phyloP scores from a whole-genome alignment of 2,329 filamentous ascomycete species.

The Colletotrichum karsti region DNA sequence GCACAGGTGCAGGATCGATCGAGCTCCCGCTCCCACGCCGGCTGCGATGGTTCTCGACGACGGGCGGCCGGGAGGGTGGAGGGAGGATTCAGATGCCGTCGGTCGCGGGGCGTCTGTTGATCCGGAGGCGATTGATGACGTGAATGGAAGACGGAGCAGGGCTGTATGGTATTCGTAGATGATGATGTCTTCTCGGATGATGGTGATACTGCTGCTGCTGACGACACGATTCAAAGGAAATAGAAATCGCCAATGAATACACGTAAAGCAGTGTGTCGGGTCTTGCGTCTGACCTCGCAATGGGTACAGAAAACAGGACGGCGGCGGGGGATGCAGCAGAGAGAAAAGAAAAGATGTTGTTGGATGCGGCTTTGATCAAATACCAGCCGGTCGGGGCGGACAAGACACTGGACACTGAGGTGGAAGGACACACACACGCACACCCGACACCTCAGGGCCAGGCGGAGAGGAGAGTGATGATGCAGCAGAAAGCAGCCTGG shows the following conservation, averaged over 20 bases:
- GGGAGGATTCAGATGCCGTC: background rate
- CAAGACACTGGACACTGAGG: too few species aligned
- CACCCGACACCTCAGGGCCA: background rate
- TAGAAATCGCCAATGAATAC: background rate
- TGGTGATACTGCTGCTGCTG: background rate
- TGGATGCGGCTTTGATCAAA: background rate
- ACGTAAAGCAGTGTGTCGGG: background rate
- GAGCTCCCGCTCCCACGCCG: slow-evolving; percentile 24
- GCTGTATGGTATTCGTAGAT: background rate
- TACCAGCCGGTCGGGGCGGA: background rate
- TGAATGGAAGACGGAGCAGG: background rate
- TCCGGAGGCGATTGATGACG: background rate
- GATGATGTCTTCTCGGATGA: too few species aligned
- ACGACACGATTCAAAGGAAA: background rate
- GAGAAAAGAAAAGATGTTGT: background rate
- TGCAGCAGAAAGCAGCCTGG: slow-evolving; percentile 27
- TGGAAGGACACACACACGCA: background rate
- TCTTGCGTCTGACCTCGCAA: background rate
- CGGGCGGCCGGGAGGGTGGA: background rate
- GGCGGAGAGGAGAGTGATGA: slow-evolving; percentile 16
- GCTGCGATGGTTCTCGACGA: background rate
- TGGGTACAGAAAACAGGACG: background rate
- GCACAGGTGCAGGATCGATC: slow-evolving; percentile 13
- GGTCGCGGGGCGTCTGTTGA: slow-evolving; percentile 20
- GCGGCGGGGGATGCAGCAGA: background rate